Evolutionary conservation across 345 rosid species (phyloP), one percentile per base, ranked within the genome.

Genomic region (Citrus australasica): DNA sequence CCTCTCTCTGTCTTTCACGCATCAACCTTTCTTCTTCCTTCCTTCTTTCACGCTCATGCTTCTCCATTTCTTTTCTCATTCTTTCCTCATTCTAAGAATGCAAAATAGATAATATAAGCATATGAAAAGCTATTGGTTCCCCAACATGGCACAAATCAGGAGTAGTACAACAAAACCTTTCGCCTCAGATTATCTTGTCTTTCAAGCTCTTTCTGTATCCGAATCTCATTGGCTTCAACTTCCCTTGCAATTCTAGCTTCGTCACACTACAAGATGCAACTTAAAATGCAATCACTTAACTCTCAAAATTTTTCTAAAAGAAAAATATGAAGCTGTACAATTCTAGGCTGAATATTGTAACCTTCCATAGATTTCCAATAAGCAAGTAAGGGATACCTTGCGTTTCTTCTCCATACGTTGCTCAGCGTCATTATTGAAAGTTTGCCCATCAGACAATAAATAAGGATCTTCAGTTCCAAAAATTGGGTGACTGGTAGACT

Each of bases 1-100:
- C 99, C 83, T 97, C 99, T 69, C 91, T 87, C 79, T 92, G 92
- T 84, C 86, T 91, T 86, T 97, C 99, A 84, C 99, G 99, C 83
- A 94, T 78, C 88, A 93, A 81, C 82, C 91, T 92, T 84, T 97
- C 99, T 84, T 94, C 98, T 87, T 97, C 98, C 76, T 97, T 97
- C 78, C 92, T 85, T 87, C 96, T 92, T 87, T 97, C 99, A 81
- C 98, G 99, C 73, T 92, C 98, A 68, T 70, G 87, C 85, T 86
- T 94, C 85, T 97, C 98, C 93, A 93, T 93, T 81, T 93, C 99
- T 84, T 91, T 97, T 85, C 25, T 91, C 86, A 88, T 80, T 71
- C 92, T 89, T 76, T 97, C 99, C 83, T 97, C 99, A 86, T 70
- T 90, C 98, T 97, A 78, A 48, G 77, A 82, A 72, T 35, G 83